Evolutionary conservation across 768 basidiomycete species (phyloP).

Genomic region (Amanita jacksonii): DNA sequence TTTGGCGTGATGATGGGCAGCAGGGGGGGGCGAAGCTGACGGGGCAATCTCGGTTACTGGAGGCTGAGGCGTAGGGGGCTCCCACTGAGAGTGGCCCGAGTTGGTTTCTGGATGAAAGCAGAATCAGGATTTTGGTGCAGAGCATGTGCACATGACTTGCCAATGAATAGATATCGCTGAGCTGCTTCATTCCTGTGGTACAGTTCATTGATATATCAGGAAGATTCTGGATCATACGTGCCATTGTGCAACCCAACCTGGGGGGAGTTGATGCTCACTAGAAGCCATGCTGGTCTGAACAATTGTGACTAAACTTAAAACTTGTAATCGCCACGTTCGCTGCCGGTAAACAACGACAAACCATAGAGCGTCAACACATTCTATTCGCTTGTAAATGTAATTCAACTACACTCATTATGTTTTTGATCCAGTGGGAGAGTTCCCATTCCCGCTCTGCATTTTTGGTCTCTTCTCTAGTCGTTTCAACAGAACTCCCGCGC

Average conservation of each 20-base stretch:
- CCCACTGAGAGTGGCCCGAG: constrained; percentile 85
- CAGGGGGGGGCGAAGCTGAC: constrained; percentile 35
- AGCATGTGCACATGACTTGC: constrained; percentile 41
- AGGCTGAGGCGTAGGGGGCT: constrained; percentile 45
- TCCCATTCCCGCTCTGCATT: not conserved
- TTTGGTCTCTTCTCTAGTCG: constrained; percentile 33
- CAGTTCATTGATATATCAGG: constrained; percentile 10
- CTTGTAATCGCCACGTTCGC: constrained; percentile 6
- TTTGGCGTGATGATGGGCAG: constrained; percentile 43
- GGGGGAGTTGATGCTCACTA: constrained; percentile 64
- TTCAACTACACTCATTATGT: no score
- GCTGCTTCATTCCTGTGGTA: constrained; percentile 61
- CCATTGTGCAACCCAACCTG: constrained; percentile 94
- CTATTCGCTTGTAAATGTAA: no score
- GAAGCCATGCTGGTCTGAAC: constrained; percentile 35
- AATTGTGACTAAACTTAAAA: constrained; percentile 13
- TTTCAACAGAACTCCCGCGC: constrained; percentile 58
- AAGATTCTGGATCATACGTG: constrained; percentile 23
- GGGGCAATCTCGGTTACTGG: constrained; percentile 29
- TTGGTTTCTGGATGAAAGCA: constrained; percentile 56
- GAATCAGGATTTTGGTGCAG: constrained; percentile 3
- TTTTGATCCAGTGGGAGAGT: not conserved
- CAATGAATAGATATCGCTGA: constrained; percentile 83
- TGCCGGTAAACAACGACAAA: constrained; percentile 8
- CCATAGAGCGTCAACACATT: not conserved